Conservation (phyloP, 1,284 basidiomycete species). For the Agroathelia rolfsii region DNA sequence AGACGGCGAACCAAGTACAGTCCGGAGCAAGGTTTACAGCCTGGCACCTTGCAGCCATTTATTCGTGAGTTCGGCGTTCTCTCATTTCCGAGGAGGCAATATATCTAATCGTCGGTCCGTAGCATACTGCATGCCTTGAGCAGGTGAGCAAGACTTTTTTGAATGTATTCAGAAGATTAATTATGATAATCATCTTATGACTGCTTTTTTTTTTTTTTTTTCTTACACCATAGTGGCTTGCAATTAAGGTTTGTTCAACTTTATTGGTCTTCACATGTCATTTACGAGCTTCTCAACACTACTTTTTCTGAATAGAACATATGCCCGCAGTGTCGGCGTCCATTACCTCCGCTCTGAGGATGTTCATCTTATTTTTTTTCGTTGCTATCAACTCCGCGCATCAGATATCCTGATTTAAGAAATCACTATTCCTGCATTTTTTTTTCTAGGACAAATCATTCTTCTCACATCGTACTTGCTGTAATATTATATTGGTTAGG, state of each 20-base stretch:
- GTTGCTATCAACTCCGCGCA: background rate
- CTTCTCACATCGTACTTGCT: no score
- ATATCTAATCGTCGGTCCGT: conserved; percentile 3
- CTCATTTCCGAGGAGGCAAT: no score
- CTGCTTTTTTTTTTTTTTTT: conserved; percentile 11
- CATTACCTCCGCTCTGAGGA: conserved; percentile 61
- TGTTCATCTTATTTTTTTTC: conserved; percentile 1
- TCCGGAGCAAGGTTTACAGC: conserved; percentile 63
- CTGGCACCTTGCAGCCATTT: conserved; percentile 84
- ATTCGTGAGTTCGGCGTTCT: conserved; percentile 50
- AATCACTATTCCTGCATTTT: no score
- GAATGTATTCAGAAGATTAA: conserved; percentile 12
- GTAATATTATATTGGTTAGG: no score
- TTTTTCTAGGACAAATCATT: no score
- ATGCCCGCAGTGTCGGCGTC: conserved; percentile 79
- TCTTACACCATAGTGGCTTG: conserved; percentile 84
- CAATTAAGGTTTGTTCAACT: conserved; percentile 60
- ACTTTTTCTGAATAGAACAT: conserved; percentile 47
- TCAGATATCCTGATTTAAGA: conserved; percentile 1
- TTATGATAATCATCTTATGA: conserved; percentile 2
- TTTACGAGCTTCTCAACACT: conserved; percentile 7
- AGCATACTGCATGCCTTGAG: conserved; percentile 83
- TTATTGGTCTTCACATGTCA: conserved; percentile 2
- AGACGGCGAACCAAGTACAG: conserved; percentile 20
- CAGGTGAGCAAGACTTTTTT: conserved; percentile 29